Base-by-base conservation (phyloP, 2,329 filamentous ascomycete species). In the Fusarium scirpi region DNA sequence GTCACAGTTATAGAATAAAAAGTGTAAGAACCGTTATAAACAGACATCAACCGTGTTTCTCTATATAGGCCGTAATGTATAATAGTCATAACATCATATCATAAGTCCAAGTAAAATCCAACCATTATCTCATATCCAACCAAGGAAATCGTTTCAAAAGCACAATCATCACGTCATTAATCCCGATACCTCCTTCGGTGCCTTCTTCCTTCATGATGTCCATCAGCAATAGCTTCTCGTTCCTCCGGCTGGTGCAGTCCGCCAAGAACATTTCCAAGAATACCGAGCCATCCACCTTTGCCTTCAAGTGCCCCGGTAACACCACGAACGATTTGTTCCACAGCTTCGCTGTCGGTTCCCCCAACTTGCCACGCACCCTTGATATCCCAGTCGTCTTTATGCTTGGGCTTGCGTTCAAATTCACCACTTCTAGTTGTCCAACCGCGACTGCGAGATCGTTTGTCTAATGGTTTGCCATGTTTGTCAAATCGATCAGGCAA, bases 401-500 rank as follows among this genome's bases (percentile, higher is more conserved):
- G 58, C 44, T 69, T 78, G 9, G 78, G 71, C 48, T 76, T 72
- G 55, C 82, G 82, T 34, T 80, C 78, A 62, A 86, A 86, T 1
- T 82, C 79, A 6, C 84, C 85, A 11, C 70, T 77, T 5, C 84
- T 78, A 6, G 76, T 77, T 2, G 80, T 80, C 79, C 78, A 79
- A 5, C 74, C 65, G 72, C 54, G 59, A 8, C 55, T 62, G 4
- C 47, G 41, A 10, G 67, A 62, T 8, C 65, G 69, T 10, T 69
- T 70, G 47, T 80, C 77, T 2, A 87, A 70, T 1, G 80, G 83
- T 15, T 76, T 78, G 2, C 85, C 85, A 3, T 82, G 70, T 1
- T 73, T 58, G 63, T 87, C 84, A 52, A 87, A 87, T 1, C 85
- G 81, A 54, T 83, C 82, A 0, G 85, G 85, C 0, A 87, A 73